phyloP scores from a whole-genome alignment of 805 yeast genomes.

The Starmerella cellae region DNA sequence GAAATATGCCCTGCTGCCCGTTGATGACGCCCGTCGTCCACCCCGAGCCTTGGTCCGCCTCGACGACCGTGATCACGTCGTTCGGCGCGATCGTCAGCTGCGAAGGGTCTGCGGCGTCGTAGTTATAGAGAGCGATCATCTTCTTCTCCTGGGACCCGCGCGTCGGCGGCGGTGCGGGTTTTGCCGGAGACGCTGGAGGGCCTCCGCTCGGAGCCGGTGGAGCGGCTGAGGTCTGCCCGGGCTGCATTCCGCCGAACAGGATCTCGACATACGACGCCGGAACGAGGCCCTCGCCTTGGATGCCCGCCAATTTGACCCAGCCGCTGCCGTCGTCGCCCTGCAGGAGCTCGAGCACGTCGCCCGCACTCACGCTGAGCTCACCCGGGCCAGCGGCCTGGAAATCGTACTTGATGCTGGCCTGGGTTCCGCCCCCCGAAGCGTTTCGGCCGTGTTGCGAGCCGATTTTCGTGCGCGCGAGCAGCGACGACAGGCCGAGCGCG shows the following conservation, averaged over 20 bases:
- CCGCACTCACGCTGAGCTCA: constrained; percentile 49
- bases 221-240: constrained; percentile 26
- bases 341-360: constrained; percentile 47
- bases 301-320: constrained; percentile 51
- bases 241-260: constrained; percentile 17
- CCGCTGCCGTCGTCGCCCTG: constrained; percentile 81
- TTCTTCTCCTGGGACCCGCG: constrained; percentile 29
- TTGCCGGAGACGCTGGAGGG: constrained; percentile 28
- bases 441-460: constrained; percentile 10
- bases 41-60: constrained; percentile 63
- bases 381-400: constrained; percentile 62
- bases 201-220: constrained; percentile 56
- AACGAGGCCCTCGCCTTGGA: constrained; percentile 65
- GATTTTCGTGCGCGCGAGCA: constrained; percentile 19
- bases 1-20: constrained; percentile 58
- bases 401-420: constrained; percentile 33
- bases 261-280: constrained; percentile 69
- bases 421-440: constrained; percentile 17
- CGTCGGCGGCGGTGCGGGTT: constrained; percentile 58
- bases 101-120: constrained; percentile 63
- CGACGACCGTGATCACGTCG: constrained; percentile 53
- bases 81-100: constrained; percentile 64
- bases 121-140: constrained; percentile 56
- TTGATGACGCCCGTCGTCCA: constrained; percentile 87
- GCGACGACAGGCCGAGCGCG: constrained; percentile 20